Evolutionary conservation across 768 basidiomycete species (phyloP).

Genomic region (Macrolepiota albuminosa): DNA sequence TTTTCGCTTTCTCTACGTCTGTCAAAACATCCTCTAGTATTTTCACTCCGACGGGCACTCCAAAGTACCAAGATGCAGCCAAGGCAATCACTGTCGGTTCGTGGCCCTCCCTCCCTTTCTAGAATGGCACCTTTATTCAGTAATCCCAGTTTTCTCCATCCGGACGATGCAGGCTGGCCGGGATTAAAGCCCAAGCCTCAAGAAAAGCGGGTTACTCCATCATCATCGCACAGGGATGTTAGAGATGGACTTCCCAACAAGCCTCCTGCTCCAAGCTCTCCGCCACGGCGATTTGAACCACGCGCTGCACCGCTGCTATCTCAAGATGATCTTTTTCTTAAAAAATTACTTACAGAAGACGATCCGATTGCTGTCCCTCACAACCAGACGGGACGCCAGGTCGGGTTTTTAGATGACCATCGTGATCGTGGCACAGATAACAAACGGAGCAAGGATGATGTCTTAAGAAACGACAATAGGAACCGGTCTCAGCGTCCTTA

Average conservation of each 20-base stretch:
- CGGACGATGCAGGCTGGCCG: constrained; percentile 41
- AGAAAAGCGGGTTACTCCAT: constrained; percentile 10
- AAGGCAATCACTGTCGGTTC: constrained; percentile 48
- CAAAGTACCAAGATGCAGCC: constrained; percentile 38
- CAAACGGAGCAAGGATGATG: constrained; percentile 5
- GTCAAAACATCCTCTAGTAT: constrained; percentile 27
- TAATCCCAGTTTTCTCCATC: constrained; percentile 40
- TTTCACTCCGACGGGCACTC: constrained; percentile 40
- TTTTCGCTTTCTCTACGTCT: neutral
- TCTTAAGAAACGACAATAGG: constrained; percentile 1
- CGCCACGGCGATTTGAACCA: constrained; percentile 12
- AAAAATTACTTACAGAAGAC: constrained; percentile 24
- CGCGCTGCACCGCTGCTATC: constrained; percentile 34
- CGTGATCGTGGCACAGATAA: constrained; percentile 8
- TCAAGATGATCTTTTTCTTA: constrained; percentile 39
- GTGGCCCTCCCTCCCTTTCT: constrained; percentile 8
- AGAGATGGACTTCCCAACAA: constrained; percentile 5
- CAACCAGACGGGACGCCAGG: constrained; percentile 4
- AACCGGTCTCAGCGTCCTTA: constrained; percentile 10
- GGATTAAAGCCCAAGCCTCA: constrained; percentile 18
- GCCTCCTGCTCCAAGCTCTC: constrained; percentile 1
- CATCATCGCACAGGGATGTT: constrained; percentile 2
- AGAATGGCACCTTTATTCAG: neutral
- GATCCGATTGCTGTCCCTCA: constrained; percentile 5
- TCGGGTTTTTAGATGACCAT: constrained; percentile 4